A percentile compares a stretch with the other conserved stretches of the same genome.
Evolutionary conservation across 2,329 filamentous ascomycete species (phyloP).

Genomic region (Graphiopsis chlorocephala): DNA sequence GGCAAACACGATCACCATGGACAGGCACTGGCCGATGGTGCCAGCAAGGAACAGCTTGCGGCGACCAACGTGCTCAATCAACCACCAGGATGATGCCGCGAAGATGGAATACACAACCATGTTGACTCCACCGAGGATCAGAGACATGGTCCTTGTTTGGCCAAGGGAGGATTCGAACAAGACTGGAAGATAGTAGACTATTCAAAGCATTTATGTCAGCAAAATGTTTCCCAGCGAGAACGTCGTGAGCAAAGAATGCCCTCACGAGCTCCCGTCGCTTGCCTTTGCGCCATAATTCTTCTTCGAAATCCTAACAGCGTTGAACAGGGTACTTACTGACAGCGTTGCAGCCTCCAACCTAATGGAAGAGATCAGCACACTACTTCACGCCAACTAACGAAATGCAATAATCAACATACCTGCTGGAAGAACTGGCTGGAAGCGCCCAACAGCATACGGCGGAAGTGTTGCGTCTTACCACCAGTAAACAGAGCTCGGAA

Average conservation of each 20-base stretch:
- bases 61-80: constrained; percentile 60
- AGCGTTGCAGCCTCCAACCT: constrained; percentile 22
- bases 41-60: constrained; percentile 42
- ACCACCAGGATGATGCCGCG: constrained; percentile 58
- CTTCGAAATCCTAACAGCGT: not conserved
- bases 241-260: not conserved
- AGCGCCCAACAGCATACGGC: constrained; percentile 6
- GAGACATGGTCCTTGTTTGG: constrained; percentile 64
- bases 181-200: constrained; percentile 37
- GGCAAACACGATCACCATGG: constrained; percentile 47
- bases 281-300: not conserved
- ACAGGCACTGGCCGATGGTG: constrained; percentile 51
- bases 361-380: not conserved
- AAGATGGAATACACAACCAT: constrained; percentile 25
- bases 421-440: constrained; percentile 16
- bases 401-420: not conserved
- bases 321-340: not conserved
- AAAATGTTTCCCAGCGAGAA: not conserved
- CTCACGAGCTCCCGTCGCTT: not conserved
- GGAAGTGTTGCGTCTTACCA: constrained; percentile 12
- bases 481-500: constrained; percentile 9
- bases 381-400: not conserved
- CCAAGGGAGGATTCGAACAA: constrained; percentile 41
- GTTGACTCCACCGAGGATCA: constrained; percentile 50
- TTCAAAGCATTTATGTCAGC: not conserved